Evolutionary conservation across 495 filamentous ascomycete genomes (phyloP).

Genomic region (Aspergillus biplanus): DNA sequence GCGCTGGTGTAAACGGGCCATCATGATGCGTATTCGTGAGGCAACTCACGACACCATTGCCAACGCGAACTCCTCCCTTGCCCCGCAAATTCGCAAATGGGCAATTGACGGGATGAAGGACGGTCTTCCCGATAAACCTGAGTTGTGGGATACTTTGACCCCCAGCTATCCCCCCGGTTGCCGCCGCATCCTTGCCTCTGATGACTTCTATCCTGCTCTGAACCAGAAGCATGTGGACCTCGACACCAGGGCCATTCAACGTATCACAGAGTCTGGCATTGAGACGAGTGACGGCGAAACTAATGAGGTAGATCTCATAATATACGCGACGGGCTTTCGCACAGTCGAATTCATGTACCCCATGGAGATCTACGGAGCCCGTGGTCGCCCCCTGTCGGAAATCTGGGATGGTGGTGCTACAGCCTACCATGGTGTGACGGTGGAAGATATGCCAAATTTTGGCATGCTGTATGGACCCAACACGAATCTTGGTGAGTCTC

Average conservation of each 20-base stretch:
- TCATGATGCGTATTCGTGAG: constrained; percentile 54
- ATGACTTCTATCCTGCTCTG: constrained; percentile 59
- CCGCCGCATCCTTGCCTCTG: constrained; percentile 56
- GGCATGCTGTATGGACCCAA: constrained; percentile 62
- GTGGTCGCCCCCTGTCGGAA: constrained; percentile 44
- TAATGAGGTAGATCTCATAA: constrained; percentile 54
- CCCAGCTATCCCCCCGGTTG: constrained; percentile 57
- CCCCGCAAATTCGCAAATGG: constrained; percentile 35
- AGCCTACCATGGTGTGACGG: constrained; percentile 52
- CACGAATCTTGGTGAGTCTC: constrained; percentile 51
- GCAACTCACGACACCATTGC: constrained; percentile 41
- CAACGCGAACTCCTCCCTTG: constrained; percentile 36
- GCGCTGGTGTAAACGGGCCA: constrained; percentile 50
- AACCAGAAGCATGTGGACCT: constrained; percentile 47
- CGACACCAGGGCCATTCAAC: constrained; percentile 50
- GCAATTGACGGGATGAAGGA: constrained; percentile 35
- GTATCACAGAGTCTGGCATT: constrained; percentile 48
- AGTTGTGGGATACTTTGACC: constrained; percentile 52
- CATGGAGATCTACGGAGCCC: constrained; percentile 51
- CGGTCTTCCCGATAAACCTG: constrained; percentile 41
- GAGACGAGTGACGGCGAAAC: constrained; percentile 41
- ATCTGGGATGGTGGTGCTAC: constrained; percentile 52
- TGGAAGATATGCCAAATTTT: constrained; percentile 58
- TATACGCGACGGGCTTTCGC: constrained; percentile 60
- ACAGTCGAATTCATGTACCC: constrained; percentile 59